These are phyloP conservation scores for Cyberlindnera euphorbiiphila DNA, from an alignment of 805 yeast species.

Conservation along the genomic window DNA sequence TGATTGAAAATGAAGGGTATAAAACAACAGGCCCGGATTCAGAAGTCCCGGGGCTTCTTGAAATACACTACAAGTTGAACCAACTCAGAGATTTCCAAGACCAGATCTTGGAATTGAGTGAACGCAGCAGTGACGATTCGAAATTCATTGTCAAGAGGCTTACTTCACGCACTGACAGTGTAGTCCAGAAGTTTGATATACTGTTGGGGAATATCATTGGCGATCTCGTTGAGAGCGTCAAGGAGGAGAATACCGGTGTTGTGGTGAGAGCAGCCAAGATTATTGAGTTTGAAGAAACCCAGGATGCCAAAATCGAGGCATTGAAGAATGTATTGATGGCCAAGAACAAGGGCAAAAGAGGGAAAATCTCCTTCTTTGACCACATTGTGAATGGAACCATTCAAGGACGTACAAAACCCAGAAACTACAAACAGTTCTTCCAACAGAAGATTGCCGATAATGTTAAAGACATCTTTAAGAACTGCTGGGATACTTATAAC, in stretches of 20 bases:
- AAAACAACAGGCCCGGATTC: constrained; percentile 38
- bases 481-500: constrained; percentile 53
- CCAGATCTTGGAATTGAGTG: constrained; percentile 57
- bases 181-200: constrained; percentile 58
- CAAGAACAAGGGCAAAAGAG: constrained; percentile 29
- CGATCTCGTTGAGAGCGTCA: constrained; percentile 67
- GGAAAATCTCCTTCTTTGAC: constrained; percentile 21
- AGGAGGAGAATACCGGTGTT: constrained; percentile 62
- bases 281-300: constrained; percentile 73
- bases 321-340: constrained; percentile 29
- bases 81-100: constrained; percentile 77
- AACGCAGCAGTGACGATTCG: constrained; percentile 55
- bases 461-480: constrained; percentile 61
- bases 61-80: constrained; percentile 67
- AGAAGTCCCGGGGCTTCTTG: constrained; percentile 51
- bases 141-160: constrained; percentile 60
- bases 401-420: constrained; percentile 40
- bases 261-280: constrained; percentile 72
- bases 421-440: constrained; percentile 63
- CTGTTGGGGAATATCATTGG: constrained; percentile 63
- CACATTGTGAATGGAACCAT: constrained; percentile 40
- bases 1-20: constrained; percentile 47
- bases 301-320: constrained; percentile 56
- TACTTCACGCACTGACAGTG: constrained; percentile 37
- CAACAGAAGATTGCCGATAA: constrained; percentile 54